Percentiles rank a stretch among this genome's conserved stretches.
Evolutionary conservation across 1,284 basidiomycete species (phyloP).

Genomic region (Sporisorium graminicola): DNA sequence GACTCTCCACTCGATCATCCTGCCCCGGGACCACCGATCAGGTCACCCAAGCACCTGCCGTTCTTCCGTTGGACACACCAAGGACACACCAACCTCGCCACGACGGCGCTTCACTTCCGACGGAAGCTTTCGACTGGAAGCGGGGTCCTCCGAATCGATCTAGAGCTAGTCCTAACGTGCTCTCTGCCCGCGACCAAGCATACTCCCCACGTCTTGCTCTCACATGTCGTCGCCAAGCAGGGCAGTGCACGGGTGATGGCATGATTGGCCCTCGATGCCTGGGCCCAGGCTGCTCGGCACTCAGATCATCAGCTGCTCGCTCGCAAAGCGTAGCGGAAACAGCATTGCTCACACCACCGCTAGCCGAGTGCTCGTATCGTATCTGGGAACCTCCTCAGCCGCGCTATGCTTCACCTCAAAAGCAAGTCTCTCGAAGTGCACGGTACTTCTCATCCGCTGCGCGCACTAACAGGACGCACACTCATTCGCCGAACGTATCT

Average conservation of each 20-base stretch:
- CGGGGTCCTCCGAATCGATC: neutral
- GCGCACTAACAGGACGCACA: neutral
- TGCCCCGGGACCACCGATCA: neutral
- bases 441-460: slow-evolving; percentile 18
- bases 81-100: too few relatives aligned
- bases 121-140: neutral
- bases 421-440: neutral
- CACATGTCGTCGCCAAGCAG: slow-evolving; percentile 24
- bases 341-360: slow-evolving; percentile 4
- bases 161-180: neutral
- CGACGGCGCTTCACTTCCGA: neutral
- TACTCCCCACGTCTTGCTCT: neutral
- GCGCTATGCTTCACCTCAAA: neutral
- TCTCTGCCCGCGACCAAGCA: neutral
- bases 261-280: slow-evolving; percentile 48
- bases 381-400: slow-evolving; percentile 21
- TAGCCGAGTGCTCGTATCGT: slow-evolving; percentile 42
- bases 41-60: neutral
- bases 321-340: slow-evolving; percentile 1
- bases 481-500: slow-evolving; percentile 3
- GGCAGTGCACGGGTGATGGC: slow-evolving; percentile 27
- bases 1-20: neutral
- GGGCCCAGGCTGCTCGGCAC: slow-evolving; percentile 28
- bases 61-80: neutral
- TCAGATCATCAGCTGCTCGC: slow-evolving; percentile 22